Conservation (phyloP, 2,329 filamentous ascomycete genomes). For the Colletotrichum tropicale region DNA sequence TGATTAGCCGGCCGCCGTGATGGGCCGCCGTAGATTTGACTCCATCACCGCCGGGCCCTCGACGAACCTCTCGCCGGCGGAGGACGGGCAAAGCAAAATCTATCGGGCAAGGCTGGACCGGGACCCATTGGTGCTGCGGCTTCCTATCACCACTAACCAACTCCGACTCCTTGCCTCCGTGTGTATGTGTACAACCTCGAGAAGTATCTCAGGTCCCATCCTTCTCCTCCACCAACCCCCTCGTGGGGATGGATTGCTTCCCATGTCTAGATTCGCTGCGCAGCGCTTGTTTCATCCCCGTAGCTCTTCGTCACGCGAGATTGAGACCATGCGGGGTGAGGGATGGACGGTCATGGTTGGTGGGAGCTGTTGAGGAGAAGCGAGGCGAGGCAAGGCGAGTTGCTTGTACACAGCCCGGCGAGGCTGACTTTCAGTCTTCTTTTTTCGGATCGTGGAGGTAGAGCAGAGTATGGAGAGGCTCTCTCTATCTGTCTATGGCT, state of each 20-base stretch:
- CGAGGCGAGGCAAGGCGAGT: neutral
- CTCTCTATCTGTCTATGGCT: neutral
- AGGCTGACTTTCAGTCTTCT: neutral
- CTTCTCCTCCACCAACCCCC: neutral
- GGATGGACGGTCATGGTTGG: neutral
- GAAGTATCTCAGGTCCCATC: slow-evolving; percentile 5
- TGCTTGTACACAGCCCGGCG: neutral
- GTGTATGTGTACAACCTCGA: slow-evolving; percentile 10
- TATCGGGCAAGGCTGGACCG: neutral
- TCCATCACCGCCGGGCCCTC: neutral
- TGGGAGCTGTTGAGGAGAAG: neutral
- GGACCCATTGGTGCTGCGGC: neutral
- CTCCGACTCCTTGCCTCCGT: neutral
- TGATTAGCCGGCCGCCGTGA: neutral
- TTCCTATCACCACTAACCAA: neutral
- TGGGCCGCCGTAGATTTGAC: neutral
- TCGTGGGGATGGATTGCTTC: neutral
- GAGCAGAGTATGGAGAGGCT: neutral
- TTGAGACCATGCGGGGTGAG: neutral
- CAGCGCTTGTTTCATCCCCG: neutral
- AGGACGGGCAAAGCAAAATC: neutral
- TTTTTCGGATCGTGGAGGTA: neutral
- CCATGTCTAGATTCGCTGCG: neutral
- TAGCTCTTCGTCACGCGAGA: neutral
- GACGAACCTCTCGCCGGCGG: neutral